These are phyloP conservation scores for Trichoderma gracile DNA, from an alignment of 2,329 filamentous ascomycete genomes.

Conservation along the genomic window DNA sequence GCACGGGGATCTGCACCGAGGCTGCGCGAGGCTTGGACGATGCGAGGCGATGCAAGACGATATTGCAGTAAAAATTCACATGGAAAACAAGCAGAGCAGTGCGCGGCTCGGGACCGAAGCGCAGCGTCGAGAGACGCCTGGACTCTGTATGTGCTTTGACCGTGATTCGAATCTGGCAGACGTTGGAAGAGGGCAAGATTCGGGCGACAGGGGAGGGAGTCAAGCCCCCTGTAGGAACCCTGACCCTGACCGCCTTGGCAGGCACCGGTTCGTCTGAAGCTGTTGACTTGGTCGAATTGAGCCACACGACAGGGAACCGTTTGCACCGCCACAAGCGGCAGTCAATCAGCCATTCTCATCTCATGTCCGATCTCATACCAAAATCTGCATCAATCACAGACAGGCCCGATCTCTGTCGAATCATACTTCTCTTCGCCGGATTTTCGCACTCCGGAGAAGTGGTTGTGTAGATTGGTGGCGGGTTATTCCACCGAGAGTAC, in stretches of 20 bases:
- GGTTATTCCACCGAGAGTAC: too few relatives aligned
- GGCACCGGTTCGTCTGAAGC: too few relatives aligned
- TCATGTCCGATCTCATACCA: too few relatives aligned
- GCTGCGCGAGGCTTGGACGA: background rate
- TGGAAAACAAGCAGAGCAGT: background rate
- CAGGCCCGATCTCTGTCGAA: background rate
- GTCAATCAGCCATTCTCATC: background rate
- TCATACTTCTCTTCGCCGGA: too few relatives aligned
- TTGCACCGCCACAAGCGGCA: constrained; percentile 13
- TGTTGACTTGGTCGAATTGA: too few relatives aligned
- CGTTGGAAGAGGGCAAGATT: background rate
- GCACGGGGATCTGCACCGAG: constrained; percentile 12
- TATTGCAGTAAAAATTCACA: too few relatives aligned
- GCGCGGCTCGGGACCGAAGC: constrained; percentile 1
- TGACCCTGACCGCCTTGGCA: background rate
- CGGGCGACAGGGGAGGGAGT: background rate
- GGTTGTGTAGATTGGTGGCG: too few relatives aligned
- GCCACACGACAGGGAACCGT: background rate
- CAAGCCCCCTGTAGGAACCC: background rate
- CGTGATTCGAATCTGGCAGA: background rate
- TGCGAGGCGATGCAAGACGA: background rate
- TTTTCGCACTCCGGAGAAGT: too few relatives aligned
- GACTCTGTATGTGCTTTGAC: background rate
- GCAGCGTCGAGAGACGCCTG: too few relatives aligned
- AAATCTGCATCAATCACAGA: background rate